Percentiles rank a stretch among this genome's conserved stretches.
Conservation (phyloP, 495 filamentous ascomycete species). For the Lindgomyces ingoldianus region DNA sequence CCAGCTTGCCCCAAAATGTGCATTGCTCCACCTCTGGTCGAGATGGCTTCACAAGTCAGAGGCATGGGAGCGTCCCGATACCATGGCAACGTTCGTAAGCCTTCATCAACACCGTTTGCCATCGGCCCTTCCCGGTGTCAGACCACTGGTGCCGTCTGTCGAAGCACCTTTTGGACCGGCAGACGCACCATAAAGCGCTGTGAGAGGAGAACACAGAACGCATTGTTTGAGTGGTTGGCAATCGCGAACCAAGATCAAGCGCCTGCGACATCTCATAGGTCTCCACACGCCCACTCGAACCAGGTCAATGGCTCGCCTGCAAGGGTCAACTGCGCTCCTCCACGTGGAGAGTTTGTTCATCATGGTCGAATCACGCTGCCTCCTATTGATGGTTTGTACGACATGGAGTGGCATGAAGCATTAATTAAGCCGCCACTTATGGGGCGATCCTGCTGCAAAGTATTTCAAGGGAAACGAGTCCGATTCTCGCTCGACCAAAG, state of each 20-base stretch:
- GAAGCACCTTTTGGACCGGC: neutral
- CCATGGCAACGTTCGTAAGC: conserved; percentile 15
- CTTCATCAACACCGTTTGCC: conserved; percentile 3
- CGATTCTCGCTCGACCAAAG: neutral
- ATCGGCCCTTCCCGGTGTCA: conserved; percentile 8
- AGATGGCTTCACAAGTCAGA: neutral
- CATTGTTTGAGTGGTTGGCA: neutral
- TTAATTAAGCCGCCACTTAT: conserved; percentile 26
- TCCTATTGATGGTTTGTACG: neutral
- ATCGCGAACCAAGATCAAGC: conserved; percentile 4
- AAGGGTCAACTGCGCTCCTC: conserved; percentile 11
- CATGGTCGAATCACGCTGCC: conserved; percentile 20
- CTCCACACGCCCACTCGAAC: conserved; percentile 14
- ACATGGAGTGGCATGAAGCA: conserved; percentile 10
- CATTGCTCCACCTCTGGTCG: neutral
- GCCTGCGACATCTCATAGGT: conserved; percentile 12
- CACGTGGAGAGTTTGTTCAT: conserved; percentile 22
- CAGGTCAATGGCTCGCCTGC: conserved; percentile 20
- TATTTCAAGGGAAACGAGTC: neutral
- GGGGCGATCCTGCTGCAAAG: neutral
- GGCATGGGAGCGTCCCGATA: conserved; percentile 9
- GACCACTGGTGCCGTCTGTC: neutral
- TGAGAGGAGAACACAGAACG: neutral
- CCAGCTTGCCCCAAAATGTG: conserved; percentile 1
- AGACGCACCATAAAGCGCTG: neutral